These are phyloP conservation scores for Cercospora sojina DNA, from an alignment of 2,329 filamentous ascomycete species.

Conservation along the genomic window DNA sequence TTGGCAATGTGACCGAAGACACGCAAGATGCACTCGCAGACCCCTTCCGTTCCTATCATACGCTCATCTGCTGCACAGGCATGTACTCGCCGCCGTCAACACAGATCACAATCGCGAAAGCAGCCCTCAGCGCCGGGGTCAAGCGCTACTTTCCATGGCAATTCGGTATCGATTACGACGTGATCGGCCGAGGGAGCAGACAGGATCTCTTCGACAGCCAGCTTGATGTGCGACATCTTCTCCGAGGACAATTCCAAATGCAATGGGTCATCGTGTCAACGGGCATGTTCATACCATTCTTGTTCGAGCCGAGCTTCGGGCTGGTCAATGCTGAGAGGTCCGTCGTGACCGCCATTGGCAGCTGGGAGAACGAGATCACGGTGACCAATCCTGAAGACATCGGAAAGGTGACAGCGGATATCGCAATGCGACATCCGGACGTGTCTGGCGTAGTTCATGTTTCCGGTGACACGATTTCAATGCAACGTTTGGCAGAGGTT, in stretches of 20 bases:
- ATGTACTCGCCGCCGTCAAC: conserved; percentile 57
- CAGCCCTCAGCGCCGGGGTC: conserved; percentile 54
- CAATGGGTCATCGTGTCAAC: conserved; percentile 66
- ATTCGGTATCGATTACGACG: conserved; percentile 70
- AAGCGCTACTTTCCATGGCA: conserved; percentile 68
- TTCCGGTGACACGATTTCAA: conserved; percentile 63
- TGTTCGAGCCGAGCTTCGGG: conserved; percentile 64
- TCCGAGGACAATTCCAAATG: conserved; percentile 48
- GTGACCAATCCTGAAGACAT: conserved; percentile 65
- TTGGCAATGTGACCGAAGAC: conserved; percentile 47
- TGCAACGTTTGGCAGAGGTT: conserved; percentile 51
- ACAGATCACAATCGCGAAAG: conserved; percentile 58
- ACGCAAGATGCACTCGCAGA: conserved; percentile 32
- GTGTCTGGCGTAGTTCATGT: conserved; percentile 54
- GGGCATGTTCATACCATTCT: conserved; percentile 68
- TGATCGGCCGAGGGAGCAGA: conserved; percentile 57
- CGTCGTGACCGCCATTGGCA: conserved; percentile 50
- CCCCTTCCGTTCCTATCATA: conserved; percentile 48
- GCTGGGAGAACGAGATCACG: conserved; percentile 63
- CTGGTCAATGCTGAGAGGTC: conserved; percentile 53
- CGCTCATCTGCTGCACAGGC: conserved; percentile 61
- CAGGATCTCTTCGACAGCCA: conserved; percentile 70
- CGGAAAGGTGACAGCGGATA: conserved; percentile 58
- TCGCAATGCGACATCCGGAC: conserved; percentile 48
- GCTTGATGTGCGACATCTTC: conserved; percentile 55